Evolutionary conservation across 2,329 filamentous ascomycete genomes (phyloP), one percentile per base, ranked within the genome.

Genomic region (Monosporascus ibericus): DNA sequence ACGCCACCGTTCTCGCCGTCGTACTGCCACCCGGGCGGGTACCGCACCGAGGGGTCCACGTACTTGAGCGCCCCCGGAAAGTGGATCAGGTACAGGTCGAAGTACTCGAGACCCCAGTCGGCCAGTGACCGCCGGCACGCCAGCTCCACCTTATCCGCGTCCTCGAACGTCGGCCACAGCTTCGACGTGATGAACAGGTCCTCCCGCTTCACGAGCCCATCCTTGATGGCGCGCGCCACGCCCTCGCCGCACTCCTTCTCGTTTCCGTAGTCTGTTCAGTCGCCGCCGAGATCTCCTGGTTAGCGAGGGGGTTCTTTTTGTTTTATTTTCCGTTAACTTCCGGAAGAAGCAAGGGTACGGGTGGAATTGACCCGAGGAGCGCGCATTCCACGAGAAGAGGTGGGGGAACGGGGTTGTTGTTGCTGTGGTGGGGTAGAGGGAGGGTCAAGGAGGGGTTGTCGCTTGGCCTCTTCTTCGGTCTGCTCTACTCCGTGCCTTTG

Each of bases 171-270:
- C 76, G 92, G 91, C 90, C 91, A 95, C 53, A 96, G 86, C 79
- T 95, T 96, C 72, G 87, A 90, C 59, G 92, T 88, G 67, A 96
- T 85, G 82, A 95, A 95, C 68, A 95, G 87, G 24, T 96, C 90
- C 72, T 88, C 84, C 55, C 89, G 86, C 77, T 86, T 90, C 62
- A 92, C 88, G 53, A 92, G 71, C 44, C 88, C 87, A 9, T 94
- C 89, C 66, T 86, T 80, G 72, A 94, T 90, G 64, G 89, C 89
- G 61, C 87, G 86, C 54, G 85, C 82, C 47, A 92, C 79, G 63
- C 89, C 89, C 68, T 91, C 74, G 54, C 88, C 89, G 58, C 81
- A 84, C 71, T 91, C 87, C 61, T 82, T 82, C 72, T 92, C 89
- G 69, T 92, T 92, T 63, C 87, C 87, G 72, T 94, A 92, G 71